Percentiles rank a stretch among this genome's conserved stretches.
phyloP scores from a whole-genome alignment of 2,329 filamentous ascomycete species.

The Aspergillus brasiliensis region DNA sequence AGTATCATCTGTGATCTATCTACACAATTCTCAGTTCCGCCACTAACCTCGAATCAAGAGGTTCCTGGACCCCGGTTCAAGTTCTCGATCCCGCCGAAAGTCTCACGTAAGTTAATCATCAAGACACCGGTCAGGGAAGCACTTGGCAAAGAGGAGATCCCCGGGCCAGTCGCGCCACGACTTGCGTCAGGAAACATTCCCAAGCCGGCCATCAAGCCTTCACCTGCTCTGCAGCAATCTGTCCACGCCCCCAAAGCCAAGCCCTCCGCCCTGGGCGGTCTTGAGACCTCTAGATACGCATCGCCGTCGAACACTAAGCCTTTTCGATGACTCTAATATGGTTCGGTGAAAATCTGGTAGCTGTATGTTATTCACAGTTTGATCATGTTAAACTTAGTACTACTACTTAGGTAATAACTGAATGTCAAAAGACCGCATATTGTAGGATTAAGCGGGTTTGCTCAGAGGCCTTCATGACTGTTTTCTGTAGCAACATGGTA shows the following conservation, averaged over 20 bases:
- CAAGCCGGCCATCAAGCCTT: neutral
- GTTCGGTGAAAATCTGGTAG: neutral
- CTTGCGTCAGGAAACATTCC: neutral
- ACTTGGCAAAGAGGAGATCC: neutral
- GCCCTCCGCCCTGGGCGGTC: neutral
- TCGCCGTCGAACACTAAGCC: neutral
- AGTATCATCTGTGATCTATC: neutral
- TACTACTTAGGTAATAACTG: neutral
- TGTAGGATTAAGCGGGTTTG: neutral
- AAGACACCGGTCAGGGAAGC: neutral
- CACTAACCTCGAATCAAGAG: neutral
- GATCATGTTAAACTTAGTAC: neutral
- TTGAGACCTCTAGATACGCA: conserved; percentile 18
- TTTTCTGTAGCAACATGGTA: neutral
- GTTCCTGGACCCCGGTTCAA: neutral
- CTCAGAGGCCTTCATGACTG: neutral
- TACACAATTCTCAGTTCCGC: neutral
- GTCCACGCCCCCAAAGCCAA: conserved; percentile 17
- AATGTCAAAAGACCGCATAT: neutral
- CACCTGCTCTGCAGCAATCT: conserved; percentile 14
- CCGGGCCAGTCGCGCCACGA: no score
- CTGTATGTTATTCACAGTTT: neutral
- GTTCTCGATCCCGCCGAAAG: neutral
- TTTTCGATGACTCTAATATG: neutral
- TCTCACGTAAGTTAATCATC: neutral